Evolutionary conservation across 2,329 filamentous ascomycete genomes (phyloP), one percentile per base, ranked within the genome.

Genomic region (Aspergillus tanneri): DNA sequence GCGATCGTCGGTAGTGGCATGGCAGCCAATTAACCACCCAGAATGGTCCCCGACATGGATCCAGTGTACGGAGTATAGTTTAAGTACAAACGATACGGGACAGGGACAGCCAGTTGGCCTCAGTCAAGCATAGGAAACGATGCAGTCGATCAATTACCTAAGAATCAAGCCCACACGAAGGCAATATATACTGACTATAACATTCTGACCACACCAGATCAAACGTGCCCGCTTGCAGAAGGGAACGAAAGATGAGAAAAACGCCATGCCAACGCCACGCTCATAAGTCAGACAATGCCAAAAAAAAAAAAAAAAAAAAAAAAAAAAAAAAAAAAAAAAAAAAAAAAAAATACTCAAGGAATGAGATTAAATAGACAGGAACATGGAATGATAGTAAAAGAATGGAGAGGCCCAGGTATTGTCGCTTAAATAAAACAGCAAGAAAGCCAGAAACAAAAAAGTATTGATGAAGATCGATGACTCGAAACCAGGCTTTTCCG

Each of bases 181-280:
- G n/a, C n/a, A n/a, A n/a, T n/a, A n/a, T n/a, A n/a, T n/a, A n/a
- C n/a, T n/a, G n/a, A n/a, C n/a, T n/a, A n/a, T n/a, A n/a, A n/a
- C n/a, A n/a, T n/a, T n/a, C n/a, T n/a, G n/a, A n/a, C n/a, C n/a
- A n/a, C n/a, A n/a, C n/a, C n/a, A 34, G 5, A 34, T 34, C 14
- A 18, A 34, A 14, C 9, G 10, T 28, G 21, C 44, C 46, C 45
- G 51, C 12, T 7, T 14, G 25, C 4, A 11, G 39, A 43, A 36
- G 36, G n/a, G 22, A 50, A 40, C 34, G 16, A 41, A 25, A 49
- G 30, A 42, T 10, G 44, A 35, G 43, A 41, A 47, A 43, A 53
- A 57, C 48, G 46, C 53, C 49, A 57, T 47, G 46, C 53, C 49
- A 56, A 63, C 58, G 48, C 60, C 60, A 52, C 57, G 52, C 55